Conservation (phyloP, 2,329 filamentous ascomycete species). For the Nannizzia gypsea region DNA sequence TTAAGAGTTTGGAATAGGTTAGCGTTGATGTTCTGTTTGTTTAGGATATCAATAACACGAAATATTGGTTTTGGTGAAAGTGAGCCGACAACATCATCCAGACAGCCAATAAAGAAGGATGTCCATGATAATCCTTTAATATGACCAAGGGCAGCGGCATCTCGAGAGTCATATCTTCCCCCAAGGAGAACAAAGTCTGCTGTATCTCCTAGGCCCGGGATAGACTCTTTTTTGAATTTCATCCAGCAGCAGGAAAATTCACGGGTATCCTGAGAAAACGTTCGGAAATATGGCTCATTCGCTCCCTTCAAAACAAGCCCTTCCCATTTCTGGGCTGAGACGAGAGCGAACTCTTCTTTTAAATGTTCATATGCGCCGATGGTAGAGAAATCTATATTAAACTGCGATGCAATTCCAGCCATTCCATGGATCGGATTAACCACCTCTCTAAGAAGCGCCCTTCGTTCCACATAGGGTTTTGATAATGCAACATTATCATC, state of each 20-base stretch:
- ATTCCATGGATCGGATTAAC: slow-evolving; percentile 46
- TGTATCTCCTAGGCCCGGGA: slow-evolving; percentile 64
- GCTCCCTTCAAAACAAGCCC: slow-evolving; percentile 68
- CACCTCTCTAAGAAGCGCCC: slow-evolving; percentile 46
- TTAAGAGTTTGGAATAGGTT: slow-evolving; percentile 42
- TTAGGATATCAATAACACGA: slow-evolving; percentile 53
- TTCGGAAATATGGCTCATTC: slow-evolving; percentile 63
- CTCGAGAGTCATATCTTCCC: slow-evolving; percentile 55
- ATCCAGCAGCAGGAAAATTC: slow-evolving; percentile 45
- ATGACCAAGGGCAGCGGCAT: slow-evolving; percentile 43
- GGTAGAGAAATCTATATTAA: slow-evolving; percentile 54
- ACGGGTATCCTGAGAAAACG: slow-evolving; percentile 27
- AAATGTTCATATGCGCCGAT: slow-evolving; percentile 43
- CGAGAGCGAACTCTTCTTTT: slow-evolving; percentile 53
- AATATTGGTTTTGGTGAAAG: slow-evolving; percentile 47
- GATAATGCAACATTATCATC: slow-evolving; percentile 44
- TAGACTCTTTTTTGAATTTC: slow-evolving; percentile 82
- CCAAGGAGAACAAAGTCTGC: slow-evolving; percentile 74
- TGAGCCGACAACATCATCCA: slow-evolving; percentile 55
- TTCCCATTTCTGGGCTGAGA: slow-evolving; percentile 57
- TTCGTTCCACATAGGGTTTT: slow-evolving; percentile 31
- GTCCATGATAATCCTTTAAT: slow-evolving; percentile 57
- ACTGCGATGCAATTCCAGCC: slow-evolving; percentile 55
- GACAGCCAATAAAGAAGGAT: slow-evolving; percentile 66
- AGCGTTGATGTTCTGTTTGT: slow-evolving; percentile 38